These are phyloP conservation scores for Moelleriella libera DNA, from an alignment of 2,329 filamentous ascomycete genomes.

Conservation along the genomic window DNA sequence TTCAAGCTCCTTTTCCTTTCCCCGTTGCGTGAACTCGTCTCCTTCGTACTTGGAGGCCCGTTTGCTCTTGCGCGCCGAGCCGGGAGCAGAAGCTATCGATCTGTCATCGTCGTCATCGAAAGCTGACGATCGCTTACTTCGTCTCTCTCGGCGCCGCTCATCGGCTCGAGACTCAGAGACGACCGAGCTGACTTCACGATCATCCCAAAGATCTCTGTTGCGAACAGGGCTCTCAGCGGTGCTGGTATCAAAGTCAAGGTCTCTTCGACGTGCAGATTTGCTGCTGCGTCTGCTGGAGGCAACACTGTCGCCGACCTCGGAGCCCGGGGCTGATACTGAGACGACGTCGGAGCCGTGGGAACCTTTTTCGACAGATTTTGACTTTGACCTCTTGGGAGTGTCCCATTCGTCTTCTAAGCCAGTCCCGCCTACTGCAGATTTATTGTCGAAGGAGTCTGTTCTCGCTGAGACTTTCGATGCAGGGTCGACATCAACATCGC, in stretches of 20 bases:
- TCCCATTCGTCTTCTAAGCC: slow-evolving; percentile 21
- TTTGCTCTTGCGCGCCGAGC: slow-evolving; percentile 8
- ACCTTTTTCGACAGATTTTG: slow-evolving; percentile 19
- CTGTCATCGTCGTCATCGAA: slow-evolving; percentile 27
- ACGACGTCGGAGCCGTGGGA: slow-evolving; percentile 15
- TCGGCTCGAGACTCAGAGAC: slow-evolving; percentile 28
- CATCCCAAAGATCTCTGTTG: slow-evolving; percentile 23
- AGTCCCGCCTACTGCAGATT: slow-evolving; percentile 4
- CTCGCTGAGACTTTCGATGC: slow-evolving; percentile 13
- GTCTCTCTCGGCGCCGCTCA: slow-evolving; percentile 18
- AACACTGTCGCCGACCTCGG: slow-evolving; percentile 20
- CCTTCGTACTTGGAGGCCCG: slow-evolving; percentile 24
- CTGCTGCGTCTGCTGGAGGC: slow-evolving; percentile 24
- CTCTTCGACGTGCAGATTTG: slow-evolving; percentile 23
- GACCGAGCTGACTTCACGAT: slow-evolving; percentile 34
- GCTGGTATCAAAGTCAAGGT: slow-evolving; percentile 15
- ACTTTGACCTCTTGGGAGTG: slow-evolving; percentile 16
- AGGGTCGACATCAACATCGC: slow-evolving; percentile 13
- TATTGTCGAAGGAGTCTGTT: slow-evolving; percentile 15
- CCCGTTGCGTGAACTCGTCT: slow-evolving; percentile 22
- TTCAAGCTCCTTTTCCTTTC: slow-evolving; percentile 22
- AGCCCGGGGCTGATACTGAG: slow-evolving; percentile 17
- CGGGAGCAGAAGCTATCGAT: slow-evolving; percentile 19
- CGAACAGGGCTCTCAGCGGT: slow-evolving; percentile 25
- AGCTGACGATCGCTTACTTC: slow-evolving; percentile 15